phyloP scores from a whole-genome alignment of 140 eudicot genomes.

The Artemisia princeps region DNA sequence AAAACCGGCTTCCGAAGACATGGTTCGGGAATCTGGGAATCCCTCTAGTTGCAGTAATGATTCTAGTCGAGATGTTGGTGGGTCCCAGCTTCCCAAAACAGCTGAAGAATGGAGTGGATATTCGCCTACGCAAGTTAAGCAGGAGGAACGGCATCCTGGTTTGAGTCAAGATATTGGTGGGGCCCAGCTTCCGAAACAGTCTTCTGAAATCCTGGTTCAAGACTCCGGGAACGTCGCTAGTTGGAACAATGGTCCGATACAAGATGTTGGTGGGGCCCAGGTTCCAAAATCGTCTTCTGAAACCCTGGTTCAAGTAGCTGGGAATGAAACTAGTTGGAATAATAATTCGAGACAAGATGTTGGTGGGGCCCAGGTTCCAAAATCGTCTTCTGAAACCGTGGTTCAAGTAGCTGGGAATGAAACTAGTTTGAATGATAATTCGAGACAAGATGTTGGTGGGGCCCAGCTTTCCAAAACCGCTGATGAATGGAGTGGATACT shows the following conservation, averaged over 20 bases:
- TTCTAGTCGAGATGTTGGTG: conserved; percentile 42
- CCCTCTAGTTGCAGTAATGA: conserved; percentile 48
- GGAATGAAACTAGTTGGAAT: too few relatives aligned
- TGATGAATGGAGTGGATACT: conserved; percentile 47
- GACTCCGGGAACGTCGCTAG: too few relatives aligned
- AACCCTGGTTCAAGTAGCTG: too few relatives aligned
- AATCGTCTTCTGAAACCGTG: background rate
- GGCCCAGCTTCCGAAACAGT: conserved; percentile 30
- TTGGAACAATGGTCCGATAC: too few relatives aligned
- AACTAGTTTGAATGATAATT: conserved; percentile 49
- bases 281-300: too few relatives aligned
- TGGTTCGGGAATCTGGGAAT: conserved; percentile 37
- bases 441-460: conserved; percentile 37
- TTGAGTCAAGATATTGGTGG: conserved; percentile 33
- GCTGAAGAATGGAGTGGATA: conserved; percentile 55
- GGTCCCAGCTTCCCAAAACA: conserved; percentile 39
- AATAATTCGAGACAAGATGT: too few relatives aligned
- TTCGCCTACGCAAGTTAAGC: conserved; percentile 11
- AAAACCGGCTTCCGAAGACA: background rate
- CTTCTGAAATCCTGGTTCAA: too few relatives aligned
- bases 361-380: too few relatives aligned
- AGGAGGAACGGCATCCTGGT: conserved; percentile 15
- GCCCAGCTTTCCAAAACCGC: conserved; percentile 42
- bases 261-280: too few relatives aligned
- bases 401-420: conserved; percentile 38